These are phyloP conservation scores for Candida sithepensis DNA, from an alignment of 805 yeast species.

Conservation along the genomic window DNA sequence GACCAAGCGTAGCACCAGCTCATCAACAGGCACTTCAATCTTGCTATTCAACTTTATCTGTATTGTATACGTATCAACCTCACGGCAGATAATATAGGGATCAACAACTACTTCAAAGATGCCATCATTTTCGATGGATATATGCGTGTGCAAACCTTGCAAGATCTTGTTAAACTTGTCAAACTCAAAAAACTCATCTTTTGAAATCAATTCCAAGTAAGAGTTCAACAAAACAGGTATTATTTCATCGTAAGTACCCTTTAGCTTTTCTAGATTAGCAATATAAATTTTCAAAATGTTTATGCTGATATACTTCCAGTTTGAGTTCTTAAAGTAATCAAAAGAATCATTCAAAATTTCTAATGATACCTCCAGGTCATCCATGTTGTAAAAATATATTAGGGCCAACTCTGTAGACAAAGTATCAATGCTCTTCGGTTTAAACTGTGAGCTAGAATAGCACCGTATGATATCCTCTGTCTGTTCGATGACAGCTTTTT, in stretches of 20 bases:
- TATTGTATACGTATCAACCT: constrained; percentile 37
- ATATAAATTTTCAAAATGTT: constrained; percentile 63
- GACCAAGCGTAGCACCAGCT: constrained; percentile 10
- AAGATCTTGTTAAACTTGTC: constrained; percentile 15
- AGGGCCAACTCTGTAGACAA: constrained; percentile 78
- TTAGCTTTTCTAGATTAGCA: constrained; percentile 55
- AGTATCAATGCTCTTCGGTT: constrained; percentile 66
- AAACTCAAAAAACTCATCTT: constrained; percentile 22
- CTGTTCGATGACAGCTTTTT: constrained; percentile 41
- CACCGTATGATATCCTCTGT: constrained; percentile 56
- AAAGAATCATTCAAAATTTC: constrained; percentile 65
- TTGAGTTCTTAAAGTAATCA: constrained; percentile 58
- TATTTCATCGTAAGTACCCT: constrained; percentile 16
- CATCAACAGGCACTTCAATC: constrained; percentile 14
- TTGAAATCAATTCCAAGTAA: constrained; percentile 33
- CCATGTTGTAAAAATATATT: constrained; percentile 50
- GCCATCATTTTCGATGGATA: constrained; percentile 21
- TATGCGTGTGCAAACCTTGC: constrained; percentile 9
- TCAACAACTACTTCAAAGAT: constrained; percentile 35
- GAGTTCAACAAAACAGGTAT: constrained; percentile 34
- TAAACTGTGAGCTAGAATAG: constrained; percentile 43
- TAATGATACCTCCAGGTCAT: constrained; percentile 58
- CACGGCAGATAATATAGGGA: constrained; percentile 36
- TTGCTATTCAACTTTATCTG: constrained; percentile 32
- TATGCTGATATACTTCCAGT: constrained; percentile 74